Evolutionary conservation across 371 early-diverging fungal species (phyloP), one percentile per base, ranked within the genome.

Genomic region (Mortierella sp.): DNA sequence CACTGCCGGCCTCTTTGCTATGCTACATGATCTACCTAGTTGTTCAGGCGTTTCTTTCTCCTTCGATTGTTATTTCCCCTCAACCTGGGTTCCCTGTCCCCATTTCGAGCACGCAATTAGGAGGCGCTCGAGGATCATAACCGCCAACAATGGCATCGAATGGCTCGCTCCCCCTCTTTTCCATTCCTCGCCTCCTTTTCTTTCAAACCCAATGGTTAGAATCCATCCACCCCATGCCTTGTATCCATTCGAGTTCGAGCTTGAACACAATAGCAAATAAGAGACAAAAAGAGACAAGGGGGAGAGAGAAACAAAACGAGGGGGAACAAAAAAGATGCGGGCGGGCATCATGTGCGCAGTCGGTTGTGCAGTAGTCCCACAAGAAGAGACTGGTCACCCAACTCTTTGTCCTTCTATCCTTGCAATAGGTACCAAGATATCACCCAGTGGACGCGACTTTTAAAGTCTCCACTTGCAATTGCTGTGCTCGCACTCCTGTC

Each of bases 101-200:
- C 64, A 31, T 44, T 10, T 24, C 48, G 28, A 74, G 37, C 72
- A 69, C 74, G 79, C 79, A 74, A 74, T 79, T 37, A 79, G 74
- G 70, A 70, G 74, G 51, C 74, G 48, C 26, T 64, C 50, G 26
- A 34, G 48, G 28, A 46, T 76, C 67, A 75, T 75, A 31, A 37
- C 21, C 37, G 59, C 16, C 28, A 43, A 37, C n/a, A 67, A 54
- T 37, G 64, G 44, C 24, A 46, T 26, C 48, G 50, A 59, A 44
- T 46, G 46, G 46, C 21, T n/a, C 19, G 43, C 31, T 37, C 19
- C 26, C 54, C 70, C n/a, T 54, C 43, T 14, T n/a, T 16, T 59
- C 59, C 61, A 24, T 53, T 50, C 43, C 6, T 40, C 43, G 43
- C 6, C 28, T 57, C 57, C 57, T 59, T 31, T 26, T 54, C 57